These are phyloP conservation scores for Blastocystis sp. DNA, from an alignment of 352 stramenopile genomes.

Conservation along the genomic window DNA sequence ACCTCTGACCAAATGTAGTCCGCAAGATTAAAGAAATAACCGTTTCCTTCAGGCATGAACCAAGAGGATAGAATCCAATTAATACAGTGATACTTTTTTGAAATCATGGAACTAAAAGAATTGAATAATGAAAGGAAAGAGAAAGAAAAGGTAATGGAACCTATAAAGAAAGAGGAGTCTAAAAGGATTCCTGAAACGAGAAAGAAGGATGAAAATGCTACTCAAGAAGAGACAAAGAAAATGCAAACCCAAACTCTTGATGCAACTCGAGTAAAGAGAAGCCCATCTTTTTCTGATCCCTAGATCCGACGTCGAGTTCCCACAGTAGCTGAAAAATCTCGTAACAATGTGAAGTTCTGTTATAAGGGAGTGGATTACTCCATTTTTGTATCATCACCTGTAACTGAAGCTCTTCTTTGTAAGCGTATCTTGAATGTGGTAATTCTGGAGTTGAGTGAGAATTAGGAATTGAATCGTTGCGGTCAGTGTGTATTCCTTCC, in stretches of 20 bases:
- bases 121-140: not conserved
- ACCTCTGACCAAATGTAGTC: too few species aligned
- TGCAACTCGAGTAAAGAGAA: not conserved
- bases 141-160: not conserved
- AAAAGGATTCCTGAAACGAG: not conserved
- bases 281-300: not conserved
- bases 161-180: not conserved
- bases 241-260: not conserved
- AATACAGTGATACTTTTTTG: not conserved
- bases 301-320: not conserved
- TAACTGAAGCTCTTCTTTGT: not conserved
- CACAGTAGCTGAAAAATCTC: not conserved
- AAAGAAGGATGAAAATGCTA: not conserved
- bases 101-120: not conserved
- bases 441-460: not conserved
- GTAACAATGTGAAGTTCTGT: conserved; percentile 22
- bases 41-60: too few species aligned
- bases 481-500: not conserved
- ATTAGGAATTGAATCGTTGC: conserved; percentile 24
- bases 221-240: too few species aligned
- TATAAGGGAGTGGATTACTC: conserved; percentile 56
- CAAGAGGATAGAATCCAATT: too few species aligned
- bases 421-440: not conserved
- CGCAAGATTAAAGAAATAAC: too few species aligned
- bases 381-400: not conserved